Evolutionary conservation across 768 basidiomycete genomes (phyloP).

Genomic region (Boletus coccyginus): DNA sequence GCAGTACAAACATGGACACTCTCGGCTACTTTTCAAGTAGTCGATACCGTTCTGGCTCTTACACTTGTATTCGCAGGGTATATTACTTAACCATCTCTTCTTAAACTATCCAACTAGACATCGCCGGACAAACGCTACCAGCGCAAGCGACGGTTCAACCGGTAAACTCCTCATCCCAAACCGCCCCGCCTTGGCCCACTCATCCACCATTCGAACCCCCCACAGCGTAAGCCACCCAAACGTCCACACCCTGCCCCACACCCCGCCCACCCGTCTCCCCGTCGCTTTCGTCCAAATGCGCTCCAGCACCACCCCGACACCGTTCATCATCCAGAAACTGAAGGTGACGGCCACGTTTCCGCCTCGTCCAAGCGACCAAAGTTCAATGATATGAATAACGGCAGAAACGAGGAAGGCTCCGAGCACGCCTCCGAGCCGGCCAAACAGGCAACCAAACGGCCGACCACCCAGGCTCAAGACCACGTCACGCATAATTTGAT

Average conservation of each 20-base stretch:
- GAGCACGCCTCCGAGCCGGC: conserved; percentile 47
- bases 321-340: not conserved
- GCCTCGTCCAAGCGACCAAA: conserved; percentile 50
- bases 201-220: not conserved
- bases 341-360: not conserved
- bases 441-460: conserved; percentile 44
- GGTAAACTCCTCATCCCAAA: not conserved
- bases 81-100: no score
- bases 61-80: no score
- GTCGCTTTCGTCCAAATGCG: not conserved
- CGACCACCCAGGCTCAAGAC: conserved; percentile 48
- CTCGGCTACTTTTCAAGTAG: no score
- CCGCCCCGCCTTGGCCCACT: not conserved
- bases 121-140: conserved; percentile 27
- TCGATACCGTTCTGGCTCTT: no score
- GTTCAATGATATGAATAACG: conserved; percentile 51
- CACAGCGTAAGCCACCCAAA: not conserved
- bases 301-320: not conserved
- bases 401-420: conserved; percentile 60
- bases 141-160: conserved; percentile 6
- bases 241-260: not conserved
- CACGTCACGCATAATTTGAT: conserved; percentile 57
- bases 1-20: no score
- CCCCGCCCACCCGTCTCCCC: not conserved
- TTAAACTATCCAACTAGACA: not conserved